Conservation (phyloP, 805 yeast genomes). For the Wickerhamomyces xylosicus region DNA sequence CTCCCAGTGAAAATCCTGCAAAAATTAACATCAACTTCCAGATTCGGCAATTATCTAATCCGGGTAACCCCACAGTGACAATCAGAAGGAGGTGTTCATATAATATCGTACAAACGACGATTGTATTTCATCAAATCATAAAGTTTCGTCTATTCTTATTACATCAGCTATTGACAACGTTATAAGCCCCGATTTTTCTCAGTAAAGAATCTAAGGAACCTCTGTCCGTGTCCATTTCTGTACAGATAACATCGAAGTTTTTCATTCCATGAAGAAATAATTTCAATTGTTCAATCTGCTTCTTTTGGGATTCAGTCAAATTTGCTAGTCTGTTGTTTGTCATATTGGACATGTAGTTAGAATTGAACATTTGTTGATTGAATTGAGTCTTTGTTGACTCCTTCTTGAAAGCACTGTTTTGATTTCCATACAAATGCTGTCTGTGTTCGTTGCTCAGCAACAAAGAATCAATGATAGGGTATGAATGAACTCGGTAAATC, state of each 20-base stretch:
- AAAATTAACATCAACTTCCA: background rate
- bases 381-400: background rate
- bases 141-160: no score
- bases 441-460: conserved; percentile 2
- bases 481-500: conserved; percentile 70
- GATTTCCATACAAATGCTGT: background rate
- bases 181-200: conserved; percentile 39
- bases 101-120: background rate
- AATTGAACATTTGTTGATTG: background rate
- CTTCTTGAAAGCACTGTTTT: background rate
- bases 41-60: background rate
- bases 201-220: conserved; percentile 41
- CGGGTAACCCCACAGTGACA: background rate
- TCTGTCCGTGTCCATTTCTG: conserved; percentile 49
- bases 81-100: background rate
- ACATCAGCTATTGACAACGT: conserved; percentile 28
- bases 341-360: background rate
- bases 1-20: background rate
- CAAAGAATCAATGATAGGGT: conserved; percentile 34
- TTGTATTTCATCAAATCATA: no score
- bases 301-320: conserved; percentile 9
- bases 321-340: conserved; percentile 3
- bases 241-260: conserved; percentile 58
- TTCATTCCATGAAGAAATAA: conserved; percentile 40
- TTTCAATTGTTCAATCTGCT: conserved; percentile 8